Percentiles rank a stretch among this genome's conserved stretches.
phyloP scores from a whole-genome alignment of 225 moss, liverwort and hornwort species.

The Thuidium tamariscinum region DNA sequence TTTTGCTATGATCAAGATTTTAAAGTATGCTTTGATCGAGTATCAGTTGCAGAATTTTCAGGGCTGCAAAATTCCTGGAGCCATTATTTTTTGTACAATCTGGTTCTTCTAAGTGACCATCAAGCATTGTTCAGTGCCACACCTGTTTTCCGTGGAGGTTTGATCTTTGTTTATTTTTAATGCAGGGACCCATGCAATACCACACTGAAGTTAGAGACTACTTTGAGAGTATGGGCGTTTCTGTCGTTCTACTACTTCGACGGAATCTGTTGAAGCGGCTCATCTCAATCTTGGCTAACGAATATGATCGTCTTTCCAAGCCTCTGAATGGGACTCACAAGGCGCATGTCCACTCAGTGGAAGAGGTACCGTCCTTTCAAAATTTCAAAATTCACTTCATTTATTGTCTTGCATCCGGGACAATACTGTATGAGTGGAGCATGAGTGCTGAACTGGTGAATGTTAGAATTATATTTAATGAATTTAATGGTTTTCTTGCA shows the following conservation, averaged over 20 bases:
- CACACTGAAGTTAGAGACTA: constrained; percentile 31
- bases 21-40: neutral
- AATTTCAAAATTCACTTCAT: neutral
- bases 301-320: constrained; percentile 35
- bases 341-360: constrained; percentile 51
- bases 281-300: constrained; percentile 55
- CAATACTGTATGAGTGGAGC: neutral
- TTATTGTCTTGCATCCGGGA: neutral
- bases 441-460: neutral
- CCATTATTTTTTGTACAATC: neutral
- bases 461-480: neutral
- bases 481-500: neutral
- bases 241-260: constrained; percentile 46
- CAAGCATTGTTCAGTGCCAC: neutral
- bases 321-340: constrained; percentile 55
- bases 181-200: constrained; percentile 57
- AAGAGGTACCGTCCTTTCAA: constrained; percentile 19
- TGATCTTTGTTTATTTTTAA: neutral
- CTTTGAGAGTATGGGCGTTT: constrained; percentile 45
- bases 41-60: neutral
- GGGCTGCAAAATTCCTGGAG: neutral
- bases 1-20: neutral
- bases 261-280: constrained; percentile 46
- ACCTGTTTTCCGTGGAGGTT: neutral
- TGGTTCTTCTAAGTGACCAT: neutral